Percentiles rank a stretch among this genome's conserved stretches.
These are phyloP conservation scores for Hypomyces rosellus DNA, from an alignment of 2,329 filamentous ascomycete genomes.

Conservation along the genomic window DNA sequence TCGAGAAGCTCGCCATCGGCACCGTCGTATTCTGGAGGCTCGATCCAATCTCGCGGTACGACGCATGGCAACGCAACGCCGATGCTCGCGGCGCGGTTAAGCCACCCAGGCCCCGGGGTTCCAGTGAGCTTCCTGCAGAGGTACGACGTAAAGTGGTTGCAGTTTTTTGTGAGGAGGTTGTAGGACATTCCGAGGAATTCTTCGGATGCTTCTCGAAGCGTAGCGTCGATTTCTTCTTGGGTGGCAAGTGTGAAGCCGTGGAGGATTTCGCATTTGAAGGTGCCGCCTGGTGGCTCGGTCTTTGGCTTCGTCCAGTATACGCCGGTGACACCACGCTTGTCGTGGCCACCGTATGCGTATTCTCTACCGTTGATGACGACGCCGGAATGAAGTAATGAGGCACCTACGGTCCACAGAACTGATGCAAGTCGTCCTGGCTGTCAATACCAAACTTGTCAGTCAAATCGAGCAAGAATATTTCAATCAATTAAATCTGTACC, in stretches of 20 bases:
- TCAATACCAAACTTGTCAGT: constrained; percentile 13
- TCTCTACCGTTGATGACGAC: constrained; percentile 75
- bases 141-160: constrained; percentile 80
- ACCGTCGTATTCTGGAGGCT: constrained; percentile 68
- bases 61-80: constrained; percentile 76
- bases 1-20: constrained; percentile 64
- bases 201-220: constrained; percentile 62
- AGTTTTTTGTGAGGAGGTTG: constrained; percentile 77
- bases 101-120: constrained; percentile 63
- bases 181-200: constrained; percentile 71
- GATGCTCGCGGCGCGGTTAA: constrained; percentile 80
- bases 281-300: constrained; percentile 68
- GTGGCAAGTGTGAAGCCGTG: constrained; percentile 72
- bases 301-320: constrained; percentile 77
- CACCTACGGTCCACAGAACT: constrained; percentile 69
- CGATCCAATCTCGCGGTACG: constrained; percentile 76
- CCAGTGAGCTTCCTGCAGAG: constrained; percentile 69
- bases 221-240: constrained; percentile 61
- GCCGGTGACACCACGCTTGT: constrained; percentile 62
- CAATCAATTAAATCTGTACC: constrained; percentile 35
- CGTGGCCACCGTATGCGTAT: constrained; percentile 81
- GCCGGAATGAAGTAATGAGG: constrained; percentile 73
- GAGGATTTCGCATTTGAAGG: constrained; percentile 66
- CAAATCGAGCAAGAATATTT: not conserved
- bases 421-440: constrained; percentile 70